A percentile compares a stretch with the other conserved stretches of the same genome.
Conservation (phyloP, 805 yeast genomes). For the Tetrapisispora phaffii region DNA sequence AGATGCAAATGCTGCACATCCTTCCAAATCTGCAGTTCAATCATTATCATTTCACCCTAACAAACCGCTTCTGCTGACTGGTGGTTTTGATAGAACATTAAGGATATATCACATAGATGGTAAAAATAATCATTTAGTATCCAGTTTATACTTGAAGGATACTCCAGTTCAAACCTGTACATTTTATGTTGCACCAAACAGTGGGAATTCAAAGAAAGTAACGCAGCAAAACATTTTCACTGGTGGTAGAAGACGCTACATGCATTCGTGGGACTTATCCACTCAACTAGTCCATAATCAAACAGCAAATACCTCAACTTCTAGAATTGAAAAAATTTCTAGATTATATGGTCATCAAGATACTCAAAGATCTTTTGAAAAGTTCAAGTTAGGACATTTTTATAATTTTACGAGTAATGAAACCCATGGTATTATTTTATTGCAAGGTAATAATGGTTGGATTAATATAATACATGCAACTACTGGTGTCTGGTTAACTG, state of each 20-base stretch:
- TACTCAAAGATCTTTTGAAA: constrained; percentile 78
- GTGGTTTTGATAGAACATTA: constrained; percentile 85
- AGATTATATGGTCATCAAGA: constrained; percentile 87
- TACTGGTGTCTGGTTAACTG: constrained; percentile 80
- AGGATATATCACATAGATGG: constrained; percentile 89
- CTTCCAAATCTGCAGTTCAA: constrained; percentile 76
- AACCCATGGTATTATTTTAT: constrained; percentile 59
- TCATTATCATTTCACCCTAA: constrained; percentile 74
- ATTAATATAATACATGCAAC: constrained; percentile 65
- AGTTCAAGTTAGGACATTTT: constrained; percentile 57
- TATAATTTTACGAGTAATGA: constrained; percentile 14
- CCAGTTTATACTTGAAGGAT: constrained; percentile 68
- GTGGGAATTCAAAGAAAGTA: constrained; percentile 6
- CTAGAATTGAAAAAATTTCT: constrained; percentile 66
- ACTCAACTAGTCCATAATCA: constrained; percentile 33
- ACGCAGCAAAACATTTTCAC: constrained; percentile 50
- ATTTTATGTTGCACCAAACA: constrained; percentile 22
- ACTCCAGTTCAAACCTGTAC: constrained; percentile 71
- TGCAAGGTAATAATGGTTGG: constrained; percentile 86
- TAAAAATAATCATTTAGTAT: constrained; percentile 65
- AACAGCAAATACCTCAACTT: constrained; percentile 10
- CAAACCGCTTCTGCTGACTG: constrained; percentile 68
- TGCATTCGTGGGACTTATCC: constrained; percentile 86
- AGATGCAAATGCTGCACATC: constrained; percentile 69
- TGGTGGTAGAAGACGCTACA: constrained; percentile 84